These are phyloP conservation scores for Physcia stellaris DNA, from an alignment of 495 filamentous ascomycete species.

Conservation along the genomic window DNA sequence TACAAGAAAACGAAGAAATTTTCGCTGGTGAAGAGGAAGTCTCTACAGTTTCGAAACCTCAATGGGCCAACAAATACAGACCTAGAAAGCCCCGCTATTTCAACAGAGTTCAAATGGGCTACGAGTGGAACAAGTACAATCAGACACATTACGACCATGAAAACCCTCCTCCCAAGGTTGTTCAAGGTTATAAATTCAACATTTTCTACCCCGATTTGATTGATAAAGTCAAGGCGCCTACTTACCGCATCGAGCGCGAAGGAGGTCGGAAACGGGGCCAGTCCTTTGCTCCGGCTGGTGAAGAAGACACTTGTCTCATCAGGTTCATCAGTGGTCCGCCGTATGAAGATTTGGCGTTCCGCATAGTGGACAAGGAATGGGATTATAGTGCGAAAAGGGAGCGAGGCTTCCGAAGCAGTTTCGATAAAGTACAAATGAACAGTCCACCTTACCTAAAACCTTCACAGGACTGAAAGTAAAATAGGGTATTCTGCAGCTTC, in stretches of 20 bases:
- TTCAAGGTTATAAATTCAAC: conserved; percentile 99
- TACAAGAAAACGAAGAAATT: conserved; percentile 91
- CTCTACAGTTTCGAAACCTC: conserved; percentile 44
- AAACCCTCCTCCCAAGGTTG: conserved; percentile 93
- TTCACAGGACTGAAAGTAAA: neutral
- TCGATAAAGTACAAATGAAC: conserved; percentile 76
- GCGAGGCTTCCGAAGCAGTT: conserved; percentile 87
- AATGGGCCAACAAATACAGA: conserved; percentile 82
- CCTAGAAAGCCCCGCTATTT: conserved; percentile 94
- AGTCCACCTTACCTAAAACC: neutral
- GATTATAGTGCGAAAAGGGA: conserved; percentile 95
- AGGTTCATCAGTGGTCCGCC: conserved; percentile 91
- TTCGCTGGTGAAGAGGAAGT: conserved; percentile 86
- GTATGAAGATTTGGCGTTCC: conserved; percentile 94
- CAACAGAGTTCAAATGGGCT: conserved; percentile 97
- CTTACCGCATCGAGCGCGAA: conserved; percentile 88
- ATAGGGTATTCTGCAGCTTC: conserved; percentile 88
- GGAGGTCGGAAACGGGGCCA: conserved; percentile 78
- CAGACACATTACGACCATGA: conserved; percentile 99
- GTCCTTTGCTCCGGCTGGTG: conserved; percentile 87
- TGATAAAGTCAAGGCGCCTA: conserved; percentile 86
- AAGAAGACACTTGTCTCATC: conserved; percentile 95
- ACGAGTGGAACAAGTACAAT: conserved; percentile 99
- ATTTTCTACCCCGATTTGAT: conserved; percentile 99
- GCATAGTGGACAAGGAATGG: conserved; percentile 98